phyloP scores from a whole-genome alignment of 2,329 filamentous ascomycete species.

The Exophiala bonariae region DNA sequence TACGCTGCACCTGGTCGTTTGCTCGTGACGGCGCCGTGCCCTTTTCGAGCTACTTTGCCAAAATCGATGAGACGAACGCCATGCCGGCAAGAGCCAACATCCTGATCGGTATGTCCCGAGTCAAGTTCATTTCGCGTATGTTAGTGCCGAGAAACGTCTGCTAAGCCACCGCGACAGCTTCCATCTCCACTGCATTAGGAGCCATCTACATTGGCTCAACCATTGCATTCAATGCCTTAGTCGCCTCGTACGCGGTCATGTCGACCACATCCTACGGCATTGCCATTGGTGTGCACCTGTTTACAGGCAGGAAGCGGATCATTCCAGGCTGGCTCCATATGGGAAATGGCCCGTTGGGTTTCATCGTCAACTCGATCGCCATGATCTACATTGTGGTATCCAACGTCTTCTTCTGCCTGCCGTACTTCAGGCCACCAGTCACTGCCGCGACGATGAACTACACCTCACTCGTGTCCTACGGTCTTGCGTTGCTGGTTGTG shows the following conservation, averaged over 20 bases:
- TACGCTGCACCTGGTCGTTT: conserved; percentile 60
- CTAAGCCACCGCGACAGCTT: not conserved
- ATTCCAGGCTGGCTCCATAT: conserved; percentile 53
- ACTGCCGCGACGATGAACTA: conserved; percentile 56
- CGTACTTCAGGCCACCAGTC: conserved; percentile 49
- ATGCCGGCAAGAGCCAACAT: conserved; percentile 60
- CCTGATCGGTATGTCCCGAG: conserved; percentile 38
- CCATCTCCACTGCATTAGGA: conserved; percentile 38
- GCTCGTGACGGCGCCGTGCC: conserved; percentile 61
- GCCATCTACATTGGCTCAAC: conserved; percentile 45
- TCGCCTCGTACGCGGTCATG: conserved; percentile 59
- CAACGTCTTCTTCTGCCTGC: conserved; percentile 61
- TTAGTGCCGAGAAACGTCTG: conserved; percentile 45
- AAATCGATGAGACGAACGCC: conserved; percentile 46
- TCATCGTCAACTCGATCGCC: conserved; percentile 49
- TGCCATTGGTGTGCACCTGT: conserved; percentile 53
- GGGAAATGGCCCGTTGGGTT: conserved; percentile 48
- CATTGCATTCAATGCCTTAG: conserved; percentile 56
- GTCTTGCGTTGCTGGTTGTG: conserved; percentile 36
- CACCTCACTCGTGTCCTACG: conserved; percentile 40
- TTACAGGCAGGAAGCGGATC: conserved; percentile 53
- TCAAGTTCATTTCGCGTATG: not conserved
- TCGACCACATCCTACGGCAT: conserved; percentile 56
- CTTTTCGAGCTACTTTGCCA: conserved; percentile 53
- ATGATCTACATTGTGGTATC: conserved; percentile 57